Base-by-base conservation (phyloP, 352 stramenopile species). In the Bremia lactucae region DNA sequence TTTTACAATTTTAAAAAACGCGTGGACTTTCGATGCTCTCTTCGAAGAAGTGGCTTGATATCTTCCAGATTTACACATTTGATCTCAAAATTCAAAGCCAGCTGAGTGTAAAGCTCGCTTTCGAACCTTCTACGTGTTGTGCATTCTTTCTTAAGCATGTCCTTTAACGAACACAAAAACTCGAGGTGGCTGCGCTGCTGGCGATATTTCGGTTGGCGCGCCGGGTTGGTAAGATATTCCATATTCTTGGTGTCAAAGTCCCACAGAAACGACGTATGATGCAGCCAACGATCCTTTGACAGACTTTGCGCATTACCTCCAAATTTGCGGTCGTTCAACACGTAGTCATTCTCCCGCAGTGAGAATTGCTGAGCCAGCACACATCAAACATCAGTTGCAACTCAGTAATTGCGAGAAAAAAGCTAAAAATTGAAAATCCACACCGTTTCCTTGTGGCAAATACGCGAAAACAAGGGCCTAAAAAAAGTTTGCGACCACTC, bases 221-320 rank as follows among this genome's bases (percentile, higher is more conserved):
- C 68, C 2, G 95, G 95, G 31, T 98, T 81, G 2, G 74, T 95
- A 7, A 98, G 70, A 42, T 97, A 97, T 46, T 87, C 64, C 95
- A 98, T 99, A 54, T 97, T 96, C 2, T 51, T 56, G 7, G 82
- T 57, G 39, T 96, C 63, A 50, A 94, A 98, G 59, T 98, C 89
- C 88, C 90, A 98, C 10, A 99, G 57, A 63, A 99, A 98, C 40
- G 85, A 97, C 15, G 95, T 98, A 65, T 98, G 95, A 59, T 98
- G 95, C 16, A 98, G 60, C 85, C 87, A 98, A 10, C 93, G 89
- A 38, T 83, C 76, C 54, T 90, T 96, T 4, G 77, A 85, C 48
- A 98, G 96, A 51, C 77, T 91, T 60, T 98, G 95, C 11, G 95
- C 95, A 62, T 98, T 98, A 26, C 95, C 95, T 11, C 79, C 95